Conservation (phyloP, 768 basidiomycete species). For the Cantharellus anzutake region DNA sequence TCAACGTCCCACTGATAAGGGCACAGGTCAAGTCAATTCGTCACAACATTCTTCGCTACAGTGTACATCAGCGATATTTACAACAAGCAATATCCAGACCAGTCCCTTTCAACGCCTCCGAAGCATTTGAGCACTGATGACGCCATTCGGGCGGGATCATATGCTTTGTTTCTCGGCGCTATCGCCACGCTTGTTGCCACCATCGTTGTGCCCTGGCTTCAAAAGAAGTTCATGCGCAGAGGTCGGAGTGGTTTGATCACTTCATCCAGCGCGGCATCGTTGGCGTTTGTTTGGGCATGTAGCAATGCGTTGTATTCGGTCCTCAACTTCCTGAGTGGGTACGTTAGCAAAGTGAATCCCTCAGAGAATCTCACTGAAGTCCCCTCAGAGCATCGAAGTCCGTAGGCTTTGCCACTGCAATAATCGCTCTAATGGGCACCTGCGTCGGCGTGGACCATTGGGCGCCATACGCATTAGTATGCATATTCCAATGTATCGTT, state of each 20-base stretch:
- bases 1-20: background rate
- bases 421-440: slow-evolving; percentile 67
- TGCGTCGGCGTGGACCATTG: slow-evolving; percentile 84
- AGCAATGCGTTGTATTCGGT: background rate
- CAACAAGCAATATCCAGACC: background rate
- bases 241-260: background rate
- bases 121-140: background rate
- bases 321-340: background rate
- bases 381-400: slow-evolving; percentile 43
- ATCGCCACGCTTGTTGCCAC: background rate
- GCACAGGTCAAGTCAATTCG: slow-evolving; percentile 1
- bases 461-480: slow-evolving; percentile 79
- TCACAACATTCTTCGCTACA: slow-evolving; percentile 7
- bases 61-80: slow-evolving; percentile 8
- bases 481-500: slow-evolving; percentile 12
- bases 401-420: slow-evolving; percentile 48
- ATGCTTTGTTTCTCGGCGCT: background rate
- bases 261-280: slow-evolving; percentile 21
- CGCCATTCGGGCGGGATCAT: slow-evolving; percentile 1
- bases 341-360: background rate
- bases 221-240: background rate
- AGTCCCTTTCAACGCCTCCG: background rate
- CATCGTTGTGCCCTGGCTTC: background rate
- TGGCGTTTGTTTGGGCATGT: slow-evolving; percentile 18
- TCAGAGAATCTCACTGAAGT: slow-evolving; percentile 1